Percentiles rank a stretch among this genome's conserved stretches.
Conservation (phyloP, 495 filamentous ascomycete genomes). For the Penicillium lagena region DNA sequence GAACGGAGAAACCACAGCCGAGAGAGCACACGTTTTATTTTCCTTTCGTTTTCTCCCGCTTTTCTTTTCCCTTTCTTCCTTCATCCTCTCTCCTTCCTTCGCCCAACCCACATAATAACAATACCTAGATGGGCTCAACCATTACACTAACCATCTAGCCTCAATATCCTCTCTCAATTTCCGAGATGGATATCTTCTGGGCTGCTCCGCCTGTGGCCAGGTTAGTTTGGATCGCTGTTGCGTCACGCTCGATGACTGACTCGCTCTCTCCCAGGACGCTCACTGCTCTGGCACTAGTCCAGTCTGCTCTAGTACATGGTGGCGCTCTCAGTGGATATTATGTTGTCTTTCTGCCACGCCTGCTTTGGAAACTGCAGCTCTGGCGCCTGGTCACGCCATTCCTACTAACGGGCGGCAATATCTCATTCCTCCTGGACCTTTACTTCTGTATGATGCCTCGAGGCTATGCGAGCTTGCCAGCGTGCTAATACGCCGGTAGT, state of each 20-base stretch:
- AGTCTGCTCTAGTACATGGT: constrained; percentile 57
- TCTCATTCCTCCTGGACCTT: constrained; percentile 72
- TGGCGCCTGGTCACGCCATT: constrained; percentile 69
- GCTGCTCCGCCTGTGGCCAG: constrained; percentile 62
- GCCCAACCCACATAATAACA: not conserved
- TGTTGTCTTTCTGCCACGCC: constrained; percentile 51
- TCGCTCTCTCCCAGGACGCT: constrained; percentile 51
- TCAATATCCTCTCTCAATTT: not conserved
- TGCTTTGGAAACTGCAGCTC: constrained; percentile 54
- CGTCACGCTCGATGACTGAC: constrained; percentile 10
- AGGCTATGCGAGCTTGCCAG: constrained; percentile 4
- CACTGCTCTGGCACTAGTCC: constrained; percentile 57
- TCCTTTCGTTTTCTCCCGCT: constrained; percentile 1
- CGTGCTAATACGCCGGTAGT: constrained; percentile 40
- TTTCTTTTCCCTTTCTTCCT: constrained; percentile 5
- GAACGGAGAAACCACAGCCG: too few species aligned
- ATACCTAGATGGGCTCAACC: constrained; percentile 1
- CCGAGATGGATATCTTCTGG: constrained; percentile 61
- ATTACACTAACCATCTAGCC: constrained; percentile 6
- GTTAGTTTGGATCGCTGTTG: constrained; percentile 29
- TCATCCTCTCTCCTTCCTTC: constrained; percentile 4
- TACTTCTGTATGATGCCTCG: constrained; percentile 60
- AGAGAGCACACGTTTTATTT: constrained; percentile 18
- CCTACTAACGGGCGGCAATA: constrained; percentile 55
- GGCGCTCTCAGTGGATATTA: constrained; percentile 45